Evolutionary conservation across 352 stramenopile genomes (phyloP), one percentile per base, ranked within the genome.

Genomic region (Pythium grandisporangium): DNA sequence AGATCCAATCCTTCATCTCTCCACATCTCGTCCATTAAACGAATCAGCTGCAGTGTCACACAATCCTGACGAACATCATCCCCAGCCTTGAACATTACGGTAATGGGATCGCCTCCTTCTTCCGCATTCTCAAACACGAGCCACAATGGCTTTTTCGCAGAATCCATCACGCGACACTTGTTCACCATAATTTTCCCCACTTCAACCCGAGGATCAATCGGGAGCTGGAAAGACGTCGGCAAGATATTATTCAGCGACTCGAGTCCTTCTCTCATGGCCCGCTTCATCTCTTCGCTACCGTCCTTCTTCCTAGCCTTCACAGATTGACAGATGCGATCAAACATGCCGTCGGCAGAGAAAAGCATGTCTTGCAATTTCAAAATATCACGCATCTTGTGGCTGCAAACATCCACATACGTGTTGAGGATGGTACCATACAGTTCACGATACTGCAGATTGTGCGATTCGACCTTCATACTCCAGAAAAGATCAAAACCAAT

Each of bases 61-160:
- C 95, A 93, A 62, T 98, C 93, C 55, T 98, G 93, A n/a, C 92
- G 84, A 19, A 98, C 71, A 48, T 98, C 92, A 43, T 98, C 92
- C 20, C 92, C 92, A 14, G 80, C 70, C 71, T 98, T 98, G 57
- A 96, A 96, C 51, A 98, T 95, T 5, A 96, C 76, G 1, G 70
- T 80, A 7, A 93, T 70, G 7, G 76, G 67, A 36, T 88, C 74
- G 3, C 79, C 79, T 19, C 77, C 68, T 49, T 93, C 73, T 53
- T 69, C 29, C 8, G 41, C 77, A 49, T 95, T 94, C 51, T 95
- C 74, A 69, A 94, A 93, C 35, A 90, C 72, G 7, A 95, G 53
- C 79, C 73, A 93, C 26, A 96, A 38, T 22, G 84, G 84, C 57
- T 91, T 84, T 56, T 96, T 95, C n/a, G 84, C 81, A 13, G 71